These are phyloP conservation scores for Boletus reticuloceps DNA, from an alignment of 768 basidiomycete genomes.

Conservation along the genomic window DNA sequence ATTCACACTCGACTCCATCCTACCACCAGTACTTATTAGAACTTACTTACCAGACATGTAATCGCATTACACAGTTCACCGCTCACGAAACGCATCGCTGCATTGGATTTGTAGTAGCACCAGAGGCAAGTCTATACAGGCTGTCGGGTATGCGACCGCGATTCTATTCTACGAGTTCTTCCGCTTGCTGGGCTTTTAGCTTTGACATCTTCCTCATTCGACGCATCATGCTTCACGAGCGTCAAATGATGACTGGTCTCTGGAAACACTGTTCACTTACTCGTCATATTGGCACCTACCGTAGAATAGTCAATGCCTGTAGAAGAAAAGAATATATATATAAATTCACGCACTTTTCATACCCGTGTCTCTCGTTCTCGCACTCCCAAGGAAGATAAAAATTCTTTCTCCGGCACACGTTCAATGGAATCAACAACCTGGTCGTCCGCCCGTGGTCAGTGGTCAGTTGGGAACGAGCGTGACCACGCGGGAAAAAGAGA, in stretches of 20 bases:
- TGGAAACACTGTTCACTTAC: conserved; percentile 45
- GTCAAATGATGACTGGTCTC: not conserved
- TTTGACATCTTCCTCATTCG: conserved; percentile 84
- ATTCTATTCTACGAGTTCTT: conserved; percentile 35
- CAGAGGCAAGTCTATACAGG: not conserved
- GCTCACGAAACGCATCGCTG: conserved; percentile 9
- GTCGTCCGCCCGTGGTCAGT: not conserved
- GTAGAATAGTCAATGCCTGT: conserved; percentile 2
- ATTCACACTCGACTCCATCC: not conserved
- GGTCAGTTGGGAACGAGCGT: not conserved
- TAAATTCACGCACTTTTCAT: conserved; percentile 89
- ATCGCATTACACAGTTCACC: conserved; percentile 12
- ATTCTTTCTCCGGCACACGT: conserved; percentile 77
- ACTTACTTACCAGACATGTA: conserved; percentile 10
- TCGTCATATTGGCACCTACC: conserved; percentile 92
- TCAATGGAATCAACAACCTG: conserved; percentile 85
- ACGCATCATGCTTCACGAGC: conserved; percentile 64
- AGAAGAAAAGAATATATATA: not conserved
- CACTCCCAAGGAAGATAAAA: conserved; percentile 91
- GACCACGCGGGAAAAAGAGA: not conserved
- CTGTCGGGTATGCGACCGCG: conserved; percentile 12
- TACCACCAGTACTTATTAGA: not conserved
- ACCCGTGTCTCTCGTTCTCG: conserved; percentile 80
- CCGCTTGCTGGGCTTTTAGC: conserved; percentile 52
- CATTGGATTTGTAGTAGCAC: not conserved